Base-by-base conservation (phyloP, 164 flowering plant species). In the Vitis amurensis region DNA sequence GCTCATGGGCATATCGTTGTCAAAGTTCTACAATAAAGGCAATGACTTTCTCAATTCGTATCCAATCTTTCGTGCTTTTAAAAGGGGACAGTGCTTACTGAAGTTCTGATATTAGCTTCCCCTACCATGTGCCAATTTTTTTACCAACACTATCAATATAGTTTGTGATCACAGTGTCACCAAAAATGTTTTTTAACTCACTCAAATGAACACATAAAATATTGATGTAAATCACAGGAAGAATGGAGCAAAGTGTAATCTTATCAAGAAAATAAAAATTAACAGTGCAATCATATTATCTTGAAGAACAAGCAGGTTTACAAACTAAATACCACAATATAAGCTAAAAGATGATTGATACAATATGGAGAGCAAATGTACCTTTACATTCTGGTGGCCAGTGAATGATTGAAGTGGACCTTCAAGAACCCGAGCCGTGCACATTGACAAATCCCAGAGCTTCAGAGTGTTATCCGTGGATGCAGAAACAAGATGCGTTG, bases 311-410 rank as follows among this genome's bases (percentile, higher is more conserved):
- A 19, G 11, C 61, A 58, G 8, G 30, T 9, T 19, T 19, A 58
- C 29, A 58, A 9, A 27, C 7, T 10, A 59, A 59, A 9, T 59
- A 23, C 29, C 13, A 59, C 11, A 27, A 69, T 44, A 65, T 48
- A 29, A 12, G 51, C 51, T 48, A 9, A 58, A 58, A 48, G 29
- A 48, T 64, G 50, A 10, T n/a, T 17, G 37, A 27, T 47, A 48
- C 16, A 47, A 37, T 4, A 19, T 11, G 19, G 12, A 10, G n/a
- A 56, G 4, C 9, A 14, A 68, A 12, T 30, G 62, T 80, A 96
- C 99, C 99, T 96, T 96, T 8, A 89, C 80, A 80, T 96, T 96
- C 53, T 77, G 76, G 80, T 96, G 99, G 14, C 99, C 99, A 7
- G 97, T 88, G 72, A 86, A 93, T 62, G 99, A 87, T 74, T 88